Evolutionary conservation across 305 asterid species (phyloP), one percentile per base, ranked within the genome.

Genomic region (Rubia tinctorum): DNA sequence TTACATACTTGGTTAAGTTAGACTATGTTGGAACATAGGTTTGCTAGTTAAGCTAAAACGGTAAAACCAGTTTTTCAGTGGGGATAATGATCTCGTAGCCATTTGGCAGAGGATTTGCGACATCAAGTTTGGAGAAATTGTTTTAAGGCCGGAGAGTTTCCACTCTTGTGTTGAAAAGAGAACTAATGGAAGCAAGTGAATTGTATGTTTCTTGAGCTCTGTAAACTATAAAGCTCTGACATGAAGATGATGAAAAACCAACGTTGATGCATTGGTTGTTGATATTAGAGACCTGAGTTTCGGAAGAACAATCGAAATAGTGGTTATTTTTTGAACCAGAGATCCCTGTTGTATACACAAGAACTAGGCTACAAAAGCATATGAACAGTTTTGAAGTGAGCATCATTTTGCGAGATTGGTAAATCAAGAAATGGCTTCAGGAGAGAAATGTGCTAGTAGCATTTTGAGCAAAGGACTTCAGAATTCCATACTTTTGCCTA

Each of bases 171-270:
- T 27, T 75, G 74, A 79, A 75, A 8, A 75, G 66, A 71, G 70
- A 20, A 49, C 71, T 58, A 23, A 79, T 49, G 56, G 77, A 58
- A 45, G 74, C 58, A 37, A 75, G 68, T 23, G 74, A 59, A 10
- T 44, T 60, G 60, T 59, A 67, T 51, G 55, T 64, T 17, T 71
- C 37, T 60, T 66, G 74, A 66, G 82, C 79, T 59, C 77, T 75
- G 39, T 75, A 79, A 37, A 75, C 68, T 65, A 79, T 25, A 1
- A 79, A 79, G 18, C 77, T 47, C 18, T 60, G 55, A n/a, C 82
- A 79, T 11, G 72, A 39, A 47, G 53, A 11, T 43, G 68, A 37
- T 20, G 64, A 59, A 25, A 30, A 15, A 64, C n/a, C 59, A 14
- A 8, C 67, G 66, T 39, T 60, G 43, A 2, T 71, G 77, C 79